Evolutionary conservation across 257 asterid species (phyloP), one percentile per base, ranked within the genome.

Genomic region (Coffea eugenioides): DNA sequence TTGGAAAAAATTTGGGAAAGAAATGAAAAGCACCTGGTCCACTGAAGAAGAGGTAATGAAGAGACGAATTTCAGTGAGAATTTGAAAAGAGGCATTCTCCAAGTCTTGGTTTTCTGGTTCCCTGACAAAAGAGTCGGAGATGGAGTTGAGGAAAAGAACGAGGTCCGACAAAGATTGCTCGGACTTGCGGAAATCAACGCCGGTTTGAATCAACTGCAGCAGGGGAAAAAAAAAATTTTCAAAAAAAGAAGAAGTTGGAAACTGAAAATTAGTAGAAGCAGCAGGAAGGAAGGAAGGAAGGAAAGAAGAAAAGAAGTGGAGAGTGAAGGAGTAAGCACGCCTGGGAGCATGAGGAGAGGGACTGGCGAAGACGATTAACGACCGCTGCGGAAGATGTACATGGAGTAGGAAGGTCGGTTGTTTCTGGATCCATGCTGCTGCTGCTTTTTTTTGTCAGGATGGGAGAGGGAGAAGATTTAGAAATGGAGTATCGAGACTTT

Each of bases 21-120:
- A 48, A 39, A 10, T 43, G 61, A 39, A 36, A 54, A 21, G 10
- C 39, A 90, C 98, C 97, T 89, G 98, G 67, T 84, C 88, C 72
- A 82, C 77, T 27, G 87, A 76, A 48, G 96, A 86, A 13, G 84
- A 80, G 72, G 66, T 75, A 66, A 89, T 12, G 86, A 80, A 89
- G n/a, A 65, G 82, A 74, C 83, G 90, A 81, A 95, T 86, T 79
- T 88, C 87, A 41, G 85, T 77, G 77, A 93, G 88, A 79, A 91
- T 81, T 75, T 88, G 79, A 73, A 86, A 75, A 0, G 90, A 90
- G 8, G 36, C 62, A 5, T 25, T 81, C 62, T 89, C 89, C 43
- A 87, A 75, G 12, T 81, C 83, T 49, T 75, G 85, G 71, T 83
- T 61, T 36, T 79, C 90, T 36, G 83, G 56, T 49, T 82, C 85